Evolutionary conservation across 2,329 filamentous ascomycete genomes (phyloP), one percentile per base, ranked within the genome.

Genomic region (Epichloe gansuensis): DNA sequence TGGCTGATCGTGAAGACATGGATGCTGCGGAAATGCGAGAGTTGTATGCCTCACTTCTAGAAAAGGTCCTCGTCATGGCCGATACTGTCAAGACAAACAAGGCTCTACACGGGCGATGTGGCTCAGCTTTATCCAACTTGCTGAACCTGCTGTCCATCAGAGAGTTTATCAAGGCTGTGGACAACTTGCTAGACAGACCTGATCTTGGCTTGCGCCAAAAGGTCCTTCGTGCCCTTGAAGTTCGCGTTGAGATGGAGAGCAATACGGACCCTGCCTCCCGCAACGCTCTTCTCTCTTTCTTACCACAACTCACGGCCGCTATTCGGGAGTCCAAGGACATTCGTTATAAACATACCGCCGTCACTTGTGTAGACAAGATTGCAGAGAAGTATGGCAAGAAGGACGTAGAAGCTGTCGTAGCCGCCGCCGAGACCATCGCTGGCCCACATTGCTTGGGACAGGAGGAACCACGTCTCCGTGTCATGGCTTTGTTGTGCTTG

Each of bases 321-420:
- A 80, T 98, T 54, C 75, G 84, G 51, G 78, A 85, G 48, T 85
- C 86, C 6, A 72, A 77, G 35, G 83, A 93, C 58, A 78, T 85
- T 50, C 75, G 81, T 31, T 84, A 93, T 65, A 89, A 91, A 68
- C 84, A 89, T 60, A 89, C 87, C 11, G 87, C 90, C 1, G 83
- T 98, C 55, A 82, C 83, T 38, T 97, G 91, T 60, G 84, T 97
- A 44, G 90, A 96, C 69, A 87, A 88, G 66, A 94, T 98, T 56
- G 81, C 87, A 2, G 90, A 96, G 68, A 91, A 91, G 66, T 97
- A 95, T 65, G 94, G 93, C 58, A 94, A 93, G 73, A 94, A 90
- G 66, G 87, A 95, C 61, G 75, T 85, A 1, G 81, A 85, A 58
- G 83, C 82, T 44, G 85, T 95, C 44, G 76, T 85, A 27, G 78